Evolutionary conservation across 2,329 filamentous ascomycete genomes (phyloP), one percentile per base, ranked within the genome.

Genomic region (Fusarium compactum): DNA sequence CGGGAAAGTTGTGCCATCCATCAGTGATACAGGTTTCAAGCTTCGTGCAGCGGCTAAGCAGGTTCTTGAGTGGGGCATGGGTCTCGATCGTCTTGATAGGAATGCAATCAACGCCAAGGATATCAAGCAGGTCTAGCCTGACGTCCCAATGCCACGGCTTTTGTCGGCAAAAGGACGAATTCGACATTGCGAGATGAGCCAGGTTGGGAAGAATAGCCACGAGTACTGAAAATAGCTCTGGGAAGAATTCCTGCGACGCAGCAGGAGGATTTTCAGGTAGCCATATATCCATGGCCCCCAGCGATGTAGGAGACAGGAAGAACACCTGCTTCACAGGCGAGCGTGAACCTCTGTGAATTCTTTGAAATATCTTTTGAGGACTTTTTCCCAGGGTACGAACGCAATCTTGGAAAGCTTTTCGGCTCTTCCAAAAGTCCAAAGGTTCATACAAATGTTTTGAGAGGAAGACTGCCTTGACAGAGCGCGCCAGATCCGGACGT

Each of bases 211-310:
- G 34, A n/a, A 38, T 12, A n/a, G 34, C 34, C 18, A 38, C 34
- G n/a, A 38, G 34, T 4, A n/a, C 34, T 12, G 34, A n/a, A 3
- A 38, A 38, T 12, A 38, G 18, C 1, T n/a, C 34, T 2, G 18
- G 18, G 10, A 4, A n/a, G 10, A n/a, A 38, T 1, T n/a, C 9
- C 32, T 6, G 11, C 0, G 11, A 8, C 11, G 1, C 5, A 29
- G 27, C 11, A 29, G 27, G 27, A 29, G 9, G 3, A 27, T 11
- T 11, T 11, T 27, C 27, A 27, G 9, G 27, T 27, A 10, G 27
- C 10, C 27, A 29, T 29, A 29, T 5, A 29, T 29, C 27, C 3
- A 2, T 29, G 9, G 10, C 9, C 27, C 27, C 9, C 27, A 29
- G 25, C 9, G 25, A 3, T 27, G 10, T 8, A 27, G 8, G 10